Conservation (phyloP, 371 early-diverging fungal genomes). For the Saksenaea vasiformis region DNA sequence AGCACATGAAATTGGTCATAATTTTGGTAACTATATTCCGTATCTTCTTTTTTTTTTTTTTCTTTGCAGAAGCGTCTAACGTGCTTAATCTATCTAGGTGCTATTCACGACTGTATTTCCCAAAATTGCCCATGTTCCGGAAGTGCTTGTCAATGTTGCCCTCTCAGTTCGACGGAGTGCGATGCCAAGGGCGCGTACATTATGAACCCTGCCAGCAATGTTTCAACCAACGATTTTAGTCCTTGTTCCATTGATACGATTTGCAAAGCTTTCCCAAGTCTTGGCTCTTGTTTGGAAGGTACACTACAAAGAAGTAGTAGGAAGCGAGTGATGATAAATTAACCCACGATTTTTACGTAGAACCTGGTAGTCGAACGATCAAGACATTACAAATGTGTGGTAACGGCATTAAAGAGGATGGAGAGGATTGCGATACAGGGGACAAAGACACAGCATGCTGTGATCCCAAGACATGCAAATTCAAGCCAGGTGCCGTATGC, state of each 20-base stretch:
- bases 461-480: slow-evolving; percentile 77
- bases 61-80: no score
- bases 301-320: not conserved
- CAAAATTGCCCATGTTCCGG: slow-evolving; percentile 63
- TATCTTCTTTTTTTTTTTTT: not conserved
- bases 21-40: slow-evolving; percentile 64
- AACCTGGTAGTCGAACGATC: slow-evolving; percentile 53
- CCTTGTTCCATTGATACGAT: slow-evolving; percentile 79
- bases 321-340: not conserved
- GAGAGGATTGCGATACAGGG: slow-evolving; percentile 96
- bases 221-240: slow-evolving; percentile 68
- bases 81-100: slow-evolving; percentile 16
- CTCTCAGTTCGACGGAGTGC: slow-evolving; percentile 61
- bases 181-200: slow-evolving; percentile 76
- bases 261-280: slow-evolving; percentile 54
- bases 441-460: slow-evolving; percentile 81
- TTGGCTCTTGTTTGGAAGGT: slow-evolving; percentile 65
- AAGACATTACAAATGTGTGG: slow-evolving; percentile 80
- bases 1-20: slow-evolving; percentile 95
- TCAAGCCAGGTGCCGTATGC: slow-evolving; percentile 78
- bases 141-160: slow-evolving; percentile 69
- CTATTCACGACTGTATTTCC: slow-evolving; percentile 71
- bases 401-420: slow-evolving; percentile 88
- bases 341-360: slow-evolving; percentile 22
- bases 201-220: slow-evolving; percentile 86